Evolutionary conservation across 2,329 filamentous ascomycete genomes (phyloP).

Genomic region (Pleomassaria siparia): DNA sequence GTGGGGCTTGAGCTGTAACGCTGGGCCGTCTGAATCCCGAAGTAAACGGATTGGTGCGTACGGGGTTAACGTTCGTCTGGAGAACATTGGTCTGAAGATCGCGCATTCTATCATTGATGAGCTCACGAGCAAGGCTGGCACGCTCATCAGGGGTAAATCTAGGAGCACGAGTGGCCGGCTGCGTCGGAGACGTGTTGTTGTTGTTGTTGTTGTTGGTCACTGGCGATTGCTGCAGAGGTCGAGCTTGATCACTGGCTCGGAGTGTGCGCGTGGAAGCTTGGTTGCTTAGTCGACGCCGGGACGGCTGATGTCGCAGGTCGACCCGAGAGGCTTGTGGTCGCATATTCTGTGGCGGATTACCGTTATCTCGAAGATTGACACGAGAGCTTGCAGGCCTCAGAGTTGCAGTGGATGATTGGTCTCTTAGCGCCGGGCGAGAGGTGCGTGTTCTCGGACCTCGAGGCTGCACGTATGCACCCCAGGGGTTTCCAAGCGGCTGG

Average conservation of each 20-base stretch:
- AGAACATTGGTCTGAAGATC: conserved; percentile 31
- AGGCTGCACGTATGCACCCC: conserved; percentile 38
- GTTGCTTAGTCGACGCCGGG: conserved; percentile 35
- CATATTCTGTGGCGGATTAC: conserved; percentile 24
- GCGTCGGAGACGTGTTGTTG: conserved; percentile 14
- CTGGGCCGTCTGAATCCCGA: conserved; percentile 27
- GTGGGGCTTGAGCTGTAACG: conserved; percentile 14
- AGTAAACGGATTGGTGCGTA: conserved; percentile 39
- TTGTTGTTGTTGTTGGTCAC: no score
- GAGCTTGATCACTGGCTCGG: conserved; percentile 35
- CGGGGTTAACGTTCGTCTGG: conserved; percentile 25
- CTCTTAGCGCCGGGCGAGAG: conserved; percentile 39
- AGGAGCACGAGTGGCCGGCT: conserved; percentile 25
- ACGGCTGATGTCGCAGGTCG: conserved; percentile 39
- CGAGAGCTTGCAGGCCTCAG: conserved; percentile 37
- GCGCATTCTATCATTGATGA: conserved; percentile 38
- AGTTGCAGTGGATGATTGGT: conserved; percentile 44
- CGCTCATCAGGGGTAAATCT: conserved; percentile 38
- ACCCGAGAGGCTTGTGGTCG: conserved; percentile 40
- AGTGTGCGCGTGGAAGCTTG: conserved; percentile 42
- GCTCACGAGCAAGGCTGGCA: conserved; percentile 36
- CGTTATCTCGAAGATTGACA: conserved; percentile 35
- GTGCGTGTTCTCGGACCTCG: conserved; percentile 28
- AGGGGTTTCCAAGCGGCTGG: conserved; percentile 38
- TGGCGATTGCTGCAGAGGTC: conserved; percentile 33